Percentiles rank a stretch among this genome's conserved stretches.
Evolutionary conservation across 2,329 filamentous ascomycete genomes (phyloP).

Genomic region (Macrophomina phaseolina): DNA sequence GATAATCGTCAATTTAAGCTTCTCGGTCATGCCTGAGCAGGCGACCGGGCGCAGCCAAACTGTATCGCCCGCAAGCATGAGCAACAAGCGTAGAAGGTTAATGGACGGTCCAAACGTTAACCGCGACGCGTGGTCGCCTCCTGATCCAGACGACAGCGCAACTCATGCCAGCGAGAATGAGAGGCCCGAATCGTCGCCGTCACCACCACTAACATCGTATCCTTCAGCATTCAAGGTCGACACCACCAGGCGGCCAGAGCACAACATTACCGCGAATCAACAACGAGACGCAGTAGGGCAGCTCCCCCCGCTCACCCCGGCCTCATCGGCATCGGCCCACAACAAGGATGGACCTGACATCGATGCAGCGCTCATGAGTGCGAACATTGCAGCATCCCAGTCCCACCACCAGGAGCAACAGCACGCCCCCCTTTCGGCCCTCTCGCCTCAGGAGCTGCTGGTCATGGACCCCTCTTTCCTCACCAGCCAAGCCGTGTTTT

Average conservation of each 20-base stretch:
- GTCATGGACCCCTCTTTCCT: background rate
- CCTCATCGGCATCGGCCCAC: background rate
- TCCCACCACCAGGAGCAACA: background rate
- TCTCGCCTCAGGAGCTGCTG: slow-evolving; percentile 12
- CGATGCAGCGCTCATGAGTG: background rate
- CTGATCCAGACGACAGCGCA: background rate
- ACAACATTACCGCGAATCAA: background rate
- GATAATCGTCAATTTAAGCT: slow-evolving; percentile 7
- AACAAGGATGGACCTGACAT: background rate
- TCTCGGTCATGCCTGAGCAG: slow-evolving; percentile 1
- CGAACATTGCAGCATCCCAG: background rate
- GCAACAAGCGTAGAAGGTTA: slow-evolving; percentile 10
- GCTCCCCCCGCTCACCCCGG: background rate
- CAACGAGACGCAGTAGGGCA: background rate
- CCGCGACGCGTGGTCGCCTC: background rate
- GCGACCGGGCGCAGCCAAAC: background rate
- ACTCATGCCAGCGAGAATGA: background rate
- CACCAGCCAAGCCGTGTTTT: background rate
- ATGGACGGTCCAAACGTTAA: background rate
- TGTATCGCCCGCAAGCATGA: background rate
- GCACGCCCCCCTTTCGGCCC: background rate
- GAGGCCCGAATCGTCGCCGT: background rate
- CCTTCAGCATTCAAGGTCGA: background rate
- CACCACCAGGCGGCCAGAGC: too few relatives aligned
- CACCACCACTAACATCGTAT: background rate